Evolutionary conservation across 1,139 yeast genomes (phyloP), one percentile per base, ranked within the genome.

Genomic region (Eremothecium coryli): DNA sequence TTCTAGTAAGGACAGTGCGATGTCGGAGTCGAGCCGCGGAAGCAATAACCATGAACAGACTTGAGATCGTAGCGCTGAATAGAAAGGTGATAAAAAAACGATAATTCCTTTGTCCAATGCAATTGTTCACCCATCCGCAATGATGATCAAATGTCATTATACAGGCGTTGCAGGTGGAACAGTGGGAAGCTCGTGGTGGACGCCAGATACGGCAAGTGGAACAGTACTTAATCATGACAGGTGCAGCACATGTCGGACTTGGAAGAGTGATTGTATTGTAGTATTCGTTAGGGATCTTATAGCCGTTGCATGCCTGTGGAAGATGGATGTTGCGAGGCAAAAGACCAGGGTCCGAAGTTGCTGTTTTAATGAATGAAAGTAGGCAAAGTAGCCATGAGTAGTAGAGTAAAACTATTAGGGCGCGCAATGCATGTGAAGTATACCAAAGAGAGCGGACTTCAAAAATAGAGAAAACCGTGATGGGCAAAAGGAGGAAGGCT

Each of bases 91-190:
- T 38, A 49, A 78, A 76, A 62, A 68, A 73, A 37, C 69, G 52
- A 55, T 81, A 82, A 50, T 82, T 82, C 37, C 82, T 61, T 42
- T 73, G 69, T 0, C 93, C 94, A 27, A 82, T 67, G 53, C 94
- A 82, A 47, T 77, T 82, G 51, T 81, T 79, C 41, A 82, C 56
- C 88, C 90, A 82, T 6, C 72, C 57, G 52, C 94, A 82, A 57
- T 82, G 94, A 53, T 82, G 94, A 53, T 82, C 94, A 50, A 71
- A 76, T 22, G 71, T 57, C 37, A 63, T 50, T 3, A 76, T 61
- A 50, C 94, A 82, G 27, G 65, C 63, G 36, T 70, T 68, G 53
- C 94, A 82, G 4, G 63, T 61, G 2, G 82, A 69, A 50, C 95
- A 82, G 55, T 82, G 95, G 27, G 70, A 62, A 1, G 73, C 53